Evolutionary conservation across 805 yeast genomes (phyloP).

Genomic region (Cyberlindnera subsufficiens): DNA sequence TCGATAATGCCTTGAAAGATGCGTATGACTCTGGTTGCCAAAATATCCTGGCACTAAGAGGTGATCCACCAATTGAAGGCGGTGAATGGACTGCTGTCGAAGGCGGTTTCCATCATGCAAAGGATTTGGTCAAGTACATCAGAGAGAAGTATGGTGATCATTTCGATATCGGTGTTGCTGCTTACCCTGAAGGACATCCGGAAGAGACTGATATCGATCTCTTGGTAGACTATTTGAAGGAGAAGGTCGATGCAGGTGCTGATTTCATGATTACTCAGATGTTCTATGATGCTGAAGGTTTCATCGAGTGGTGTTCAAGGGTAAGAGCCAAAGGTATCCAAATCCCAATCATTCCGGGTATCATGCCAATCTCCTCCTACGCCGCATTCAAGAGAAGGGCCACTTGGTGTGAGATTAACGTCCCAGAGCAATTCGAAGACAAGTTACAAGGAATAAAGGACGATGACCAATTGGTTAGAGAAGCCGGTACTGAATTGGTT

Average conservation of each 20-base stretch:
- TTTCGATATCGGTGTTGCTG: slow-evolving; percentile 95
- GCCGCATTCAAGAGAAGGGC: slow-evolving; percentile 91
- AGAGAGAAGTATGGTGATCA: slow-evolving; percentile 74
- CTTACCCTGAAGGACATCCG: slow-evolving; percentile 96
- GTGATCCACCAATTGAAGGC: slow-evolving; percentile 86
- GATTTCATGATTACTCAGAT: slow-evolving; percentile 91
- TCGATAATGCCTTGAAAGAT: slow-evolving; percentile 77
- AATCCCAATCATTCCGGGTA: slow-evolving; percentile 93
- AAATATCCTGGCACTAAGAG: slow-evolving; percentile 89
- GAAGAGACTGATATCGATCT: slow-evolving; percentile 57
- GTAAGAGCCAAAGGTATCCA: slow-evolving; percentile 68
- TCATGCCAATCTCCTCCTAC: slow-evolving; percentile 97
- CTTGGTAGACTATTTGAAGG: slow-evolving; percentile 62
- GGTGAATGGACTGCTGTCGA: slow-evolving; percentile 36
- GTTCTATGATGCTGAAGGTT: slow-evolving; percentile 90
- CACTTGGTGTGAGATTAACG: slow-evolving; percentile 80
- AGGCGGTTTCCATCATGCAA: slow-evolving; percentile 85
- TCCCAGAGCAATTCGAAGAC: slow-evolving; percentile 70
- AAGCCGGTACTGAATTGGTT: slow-evolving; percentile 75
- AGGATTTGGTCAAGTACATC: slow-evolving; percentile 77
- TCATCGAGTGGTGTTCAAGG: slow-evolving; percentile 72
- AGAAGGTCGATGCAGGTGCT: slow-evolving; percentile 92
- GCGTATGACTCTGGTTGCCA: slow-evolving; percentile 93
- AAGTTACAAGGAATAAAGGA: slow-evolving; percentile 78
- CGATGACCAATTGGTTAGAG: slow-evolving; percentile 84